Percentiles rank a stretch among this genome's conserved stretches.
These are phyloP conservation scores for Ashbya aceris DNA, from an alignment of 1,139 yeast species.

Conservation along the genomic window DNA sequence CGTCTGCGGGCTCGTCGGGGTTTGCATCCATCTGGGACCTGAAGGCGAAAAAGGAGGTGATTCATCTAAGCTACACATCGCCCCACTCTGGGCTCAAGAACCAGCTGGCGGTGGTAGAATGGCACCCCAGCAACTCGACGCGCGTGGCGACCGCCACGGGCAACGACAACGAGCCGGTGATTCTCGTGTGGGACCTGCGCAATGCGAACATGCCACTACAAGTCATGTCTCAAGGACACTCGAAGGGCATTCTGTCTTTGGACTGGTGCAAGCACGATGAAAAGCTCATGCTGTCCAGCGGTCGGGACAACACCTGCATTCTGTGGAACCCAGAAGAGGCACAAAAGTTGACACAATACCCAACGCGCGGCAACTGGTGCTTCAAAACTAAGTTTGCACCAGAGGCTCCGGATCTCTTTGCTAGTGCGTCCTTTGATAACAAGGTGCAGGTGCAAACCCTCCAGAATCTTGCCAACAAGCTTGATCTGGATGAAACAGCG, in stretches of 20 bases:
- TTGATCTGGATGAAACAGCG: slow-evolving; percentile 32
- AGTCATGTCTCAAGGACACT: slow-evolving; percentile 59
- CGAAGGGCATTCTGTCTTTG: slow-evolving; percentile 76
- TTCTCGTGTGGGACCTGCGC: slow-evolving; percentile 88
- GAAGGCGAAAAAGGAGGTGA: slow-evolving; percentile 76
- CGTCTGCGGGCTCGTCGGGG: slow-evolving; percentile 75
- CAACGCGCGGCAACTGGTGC: slow-evolving; percentile 90
- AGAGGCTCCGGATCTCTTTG: slow-evolving; percentile 79
- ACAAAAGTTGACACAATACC: slow-evolving; percentile 71
- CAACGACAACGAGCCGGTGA: slow-evolving; percentile 69
- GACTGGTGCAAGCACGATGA: slow-evolving; percentile 93
- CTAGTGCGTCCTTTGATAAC: slow-evolving; percentile 89
- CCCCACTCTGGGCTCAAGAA: slow-evolving; percentile 39
- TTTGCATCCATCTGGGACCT: slow-evolving; percentile 92
- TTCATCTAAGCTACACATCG: slow-evolving; percentile 64
- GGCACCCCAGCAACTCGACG: slow-evolving; percentile 86
- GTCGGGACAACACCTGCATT: slow-evolving; percentile 80
- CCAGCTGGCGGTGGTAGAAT: slow-evolving; percentile 59
- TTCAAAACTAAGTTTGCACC: slow-evolving; percentile 86
- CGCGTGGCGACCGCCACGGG: slow-evolving; percentile 82
- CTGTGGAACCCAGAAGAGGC: slow-evolving; percentile 83
- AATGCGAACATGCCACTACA: slow-evolving; percentile 84
- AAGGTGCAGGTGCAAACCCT: slow-evolving; percentile 74
- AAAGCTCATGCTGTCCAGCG: slow-evolving; percentile 70
- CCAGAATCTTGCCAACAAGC: slow-evolving; percentile 46